Evolutionary conservation across 2,329 filamentous ascomycete species (phyloP).

Genomic region (Fonsecaea monophora): DNA sequence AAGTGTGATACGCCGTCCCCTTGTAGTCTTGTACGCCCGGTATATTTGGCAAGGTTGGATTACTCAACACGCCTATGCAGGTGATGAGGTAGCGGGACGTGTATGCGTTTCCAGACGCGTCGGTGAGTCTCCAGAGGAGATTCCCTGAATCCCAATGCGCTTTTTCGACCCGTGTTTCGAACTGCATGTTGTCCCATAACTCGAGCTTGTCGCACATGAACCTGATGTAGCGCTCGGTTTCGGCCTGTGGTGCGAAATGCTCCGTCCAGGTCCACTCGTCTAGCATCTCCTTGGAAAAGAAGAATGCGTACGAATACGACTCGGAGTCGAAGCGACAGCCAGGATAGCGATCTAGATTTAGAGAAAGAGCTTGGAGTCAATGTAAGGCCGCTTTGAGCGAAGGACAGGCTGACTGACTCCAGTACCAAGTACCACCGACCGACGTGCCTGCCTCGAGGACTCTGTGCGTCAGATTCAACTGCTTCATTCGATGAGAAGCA

Average conservation of each 20-base stretch:
- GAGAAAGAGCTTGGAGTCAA: too few species aligned
- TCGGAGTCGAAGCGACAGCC: slow-evolving; percentile 63
- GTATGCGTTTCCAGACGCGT: slow-evolving; percentile 23
- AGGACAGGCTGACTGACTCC: slow-evolving; percentile 44
- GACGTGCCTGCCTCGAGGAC: slow-evolving; percentile 46
- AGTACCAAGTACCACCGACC: slow-evolving; percentile 53
- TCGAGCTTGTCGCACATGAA: slow-evolving; percentile 49
- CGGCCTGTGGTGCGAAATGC: slow-evolving; percentile 48
- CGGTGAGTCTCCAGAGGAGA: slow-evolving; percentile 30
- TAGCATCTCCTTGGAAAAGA: slow-evolving; percentile 49
- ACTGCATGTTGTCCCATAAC: slow-evolving; percentile 47
- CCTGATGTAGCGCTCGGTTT: slow-evolving; percentile 51
- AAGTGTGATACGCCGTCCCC: slow-evolving; percentile 40
- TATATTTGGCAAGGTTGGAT: slow-evolving; percentile 40
- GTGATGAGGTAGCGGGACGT: slow-evolving; percentile 29
- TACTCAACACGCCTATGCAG: slow-evolving; percentile 25
- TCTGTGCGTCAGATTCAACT: slow-evolving; percentile 43
- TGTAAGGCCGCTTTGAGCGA: too few species aligned
- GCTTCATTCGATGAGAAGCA: slow-evolving; percentile 42
- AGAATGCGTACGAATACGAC: slow-evolving; percentile 61
- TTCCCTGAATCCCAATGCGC: slow-evolving; percentile 24
- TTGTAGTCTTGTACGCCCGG: slow-evolving; percentile 39
- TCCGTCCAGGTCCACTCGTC: slow-evolving; percentile 55
- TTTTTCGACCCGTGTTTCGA: slow-evolving; percentile 38
- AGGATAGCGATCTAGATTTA: slow-evolving; percentile 55